Evolutionary conservation across 2,329 filamentous ascomycete genomes (phyloP).

Genomic region (Verticillium klebahnii): DNA sequence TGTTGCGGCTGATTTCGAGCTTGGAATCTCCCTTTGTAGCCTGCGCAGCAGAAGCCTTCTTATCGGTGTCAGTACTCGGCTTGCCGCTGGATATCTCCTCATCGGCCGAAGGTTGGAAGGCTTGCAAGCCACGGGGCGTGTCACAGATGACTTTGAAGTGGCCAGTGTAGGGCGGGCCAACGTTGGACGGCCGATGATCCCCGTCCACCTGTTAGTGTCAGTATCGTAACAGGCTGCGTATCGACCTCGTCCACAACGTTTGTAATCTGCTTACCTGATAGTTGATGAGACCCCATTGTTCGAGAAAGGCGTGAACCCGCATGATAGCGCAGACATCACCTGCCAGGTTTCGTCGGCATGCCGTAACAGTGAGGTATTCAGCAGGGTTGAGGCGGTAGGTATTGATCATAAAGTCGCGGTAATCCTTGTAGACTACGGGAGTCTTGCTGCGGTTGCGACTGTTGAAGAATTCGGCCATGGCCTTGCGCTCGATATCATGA

Average conservation of each 20-base stretch:
- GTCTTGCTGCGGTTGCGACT: slow-evolving; percentile 98
- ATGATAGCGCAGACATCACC: slow-evolving; percentile 99
- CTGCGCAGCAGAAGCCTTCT: slow-evolving; percentile 41
- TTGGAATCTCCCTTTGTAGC: slow-evolving; percentile 63
- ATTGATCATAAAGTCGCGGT: slow-evolving; percentile 99
- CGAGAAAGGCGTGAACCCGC: slow-evolving; percentile 95
- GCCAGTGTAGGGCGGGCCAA: slow-evolving; percentile 93
- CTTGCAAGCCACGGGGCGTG: slow-evolving; percentile 88
- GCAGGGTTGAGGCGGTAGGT: slow-evolving; percentile 94
- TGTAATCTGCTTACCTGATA: slow-evolving; percentile 67
- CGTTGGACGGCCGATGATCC: slow-evolving; percentile 89
- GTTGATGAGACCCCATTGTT: slow-evolving; percentile 98
- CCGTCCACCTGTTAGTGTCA: slow-evolving; percentile 71
- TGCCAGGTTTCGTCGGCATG: slow-evolving; percentile 88
- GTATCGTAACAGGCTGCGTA: background rate
- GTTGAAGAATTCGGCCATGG: slow-evolving; percentile 97
- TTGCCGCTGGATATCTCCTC: slow-evolving; percentile 60
- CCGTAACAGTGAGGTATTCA: slow-evolving; percentile 95
- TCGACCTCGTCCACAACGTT: background rate
- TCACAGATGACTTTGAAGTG: slow-evolving; percentile 97
- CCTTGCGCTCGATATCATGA: slow-evolving; percentile 88
- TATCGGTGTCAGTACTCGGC: slow-evolving; percentile 65
- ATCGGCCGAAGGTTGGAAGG: slow-evolving; percentile 87
- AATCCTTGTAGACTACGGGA: slow-evolving; percentile 94
- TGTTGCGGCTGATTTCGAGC: slow-evolving; percentile 89